Evolutionary conservation across 2,329 filamentous ascomycete species (phyloP).

Genomic region (Alternaria gaisen): DNA sequence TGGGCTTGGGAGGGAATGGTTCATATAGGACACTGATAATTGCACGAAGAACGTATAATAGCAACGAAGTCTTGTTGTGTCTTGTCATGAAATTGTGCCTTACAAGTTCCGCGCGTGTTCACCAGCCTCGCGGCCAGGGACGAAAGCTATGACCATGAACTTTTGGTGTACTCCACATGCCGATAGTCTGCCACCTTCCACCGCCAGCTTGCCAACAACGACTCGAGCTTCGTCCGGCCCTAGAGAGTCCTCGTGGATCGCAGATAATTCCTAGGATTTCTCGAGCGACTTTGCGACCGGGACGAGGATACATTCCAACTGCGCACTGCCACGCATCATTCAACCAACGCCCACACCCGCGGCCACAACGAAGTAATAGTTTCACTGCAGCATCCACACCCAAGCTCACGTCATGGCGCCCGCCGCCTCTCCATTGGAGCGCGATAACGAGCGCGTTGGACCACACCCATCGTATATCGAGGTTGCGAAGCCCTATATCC

Average conservation of each 20-base stretch:
- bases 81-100: neutral
- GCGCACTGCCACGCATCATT: neutral
- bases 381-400: neutral
- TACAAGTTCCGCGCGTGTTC: neutral
- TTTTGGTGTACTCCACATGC: slow-evolving; percentile 21
- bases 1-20: neutral
- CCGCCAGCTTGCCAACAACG: neutral
- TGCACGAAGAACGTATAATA: slow-evolving; percentile 14
- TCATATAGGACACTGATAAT: slow-evolving; percentile 21
- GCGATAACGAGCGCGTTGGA: slow-evolving; percentile 47
- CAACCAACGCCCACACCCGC: neutral
- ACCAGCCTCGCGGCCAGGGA: neutral
- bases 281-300: neutral
- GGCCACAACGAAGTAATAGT: neutral
- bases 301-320: neutral
- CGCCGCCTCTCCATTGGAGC: slow-evolving; percentile 36
- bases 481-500: slow-evolving; percentile 77
- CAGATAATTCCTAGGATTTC: neutral
- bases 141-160: slow-evolving; percentile 33
- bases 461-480: slow-evolving; percentile 71
- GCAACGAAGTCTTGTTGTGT: neutral
- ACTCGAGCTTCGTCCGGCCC: neutral
- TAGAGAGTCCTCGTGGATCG: neutral
- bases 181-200: neutral
- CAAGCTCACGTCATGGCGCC: slow-evolving; percentile 40